phyloP scores from a whole-genome alignment of 106 monocot species.

The Xerophyta viscosa region DNA sequence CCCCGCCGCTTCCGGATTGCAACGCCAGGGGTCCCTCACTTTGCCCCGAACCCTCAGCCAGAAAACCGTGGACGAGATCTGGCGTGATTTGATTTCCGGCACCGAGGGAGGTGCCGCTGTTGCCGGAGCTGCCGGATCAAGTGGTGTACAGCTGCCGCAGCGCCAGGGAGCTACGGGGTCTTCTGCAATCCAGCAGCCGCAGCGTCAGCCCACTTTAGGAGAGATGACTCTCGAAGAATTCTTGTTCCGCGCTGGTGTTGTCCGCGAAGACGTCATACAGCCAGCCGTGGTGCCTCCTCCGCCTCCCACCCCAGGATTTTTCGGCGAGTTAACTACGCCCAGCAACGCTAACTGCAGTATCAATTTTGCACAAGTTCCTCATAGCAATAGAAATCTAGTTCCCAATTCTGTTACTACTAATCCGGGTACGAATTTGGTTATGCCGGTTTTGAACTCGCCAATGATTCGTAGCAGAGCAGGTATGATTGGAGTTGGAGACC shows the following conservation, averaged over 20 bases:
- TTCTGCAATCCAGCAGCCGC: slow-evolving; percentile 5
- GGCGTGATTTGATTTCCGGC: slow-evolving; percentile 44
- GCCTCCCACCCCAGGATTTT: slow-evolving; percentile 4
- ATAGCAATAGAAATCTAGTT: not conserved
- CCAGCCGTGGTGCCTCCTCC: too few relatives aligned
- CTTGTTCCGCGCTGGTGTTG: slow-evolving; percentile 54
- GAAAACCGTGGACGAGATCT: slow-evolving; percentile 87
- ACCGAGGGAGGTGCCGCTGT: too few relatives aligned
- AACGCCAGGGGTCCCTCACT: slow-evolving; percentile 31
- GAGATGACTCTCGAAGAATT: slow-evolving; percentile 85
- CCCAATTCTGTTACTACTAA: not conserved
- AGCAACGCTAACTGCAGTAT: slow-evolving; percentile 4
- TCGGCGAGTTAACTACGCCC: slow-evolving; percentile 12
- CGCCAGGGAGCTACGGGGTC: not conserved
- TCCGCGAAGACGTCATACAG: slow-evolving; percentile 32
- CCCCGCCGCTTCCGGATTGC: slow-evolving; percentile 3
- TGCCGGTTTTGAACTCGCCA: slow-evolving; percentile 12
- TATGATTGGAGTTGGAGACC: slow-evolving; percentile 30
- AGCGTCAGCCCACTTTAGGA: slow-evolving; percentile 52
- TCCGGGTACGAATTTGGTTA: slow-evolving; percentile 6
- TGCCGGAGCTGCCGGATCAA: too few relatives aligned
- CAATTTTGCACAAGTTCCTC: slow-evolving; percentile 1
- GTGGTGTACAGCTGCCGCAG: too few relatives aligned
- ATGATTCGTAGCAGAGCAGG: slow-evolving; percentile 13
- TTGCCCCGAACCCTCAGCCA: slow-evolving; percentile 41